Conservation (phyloP, 441 rosid genomes). For the Manihot esculenta region DNA sequence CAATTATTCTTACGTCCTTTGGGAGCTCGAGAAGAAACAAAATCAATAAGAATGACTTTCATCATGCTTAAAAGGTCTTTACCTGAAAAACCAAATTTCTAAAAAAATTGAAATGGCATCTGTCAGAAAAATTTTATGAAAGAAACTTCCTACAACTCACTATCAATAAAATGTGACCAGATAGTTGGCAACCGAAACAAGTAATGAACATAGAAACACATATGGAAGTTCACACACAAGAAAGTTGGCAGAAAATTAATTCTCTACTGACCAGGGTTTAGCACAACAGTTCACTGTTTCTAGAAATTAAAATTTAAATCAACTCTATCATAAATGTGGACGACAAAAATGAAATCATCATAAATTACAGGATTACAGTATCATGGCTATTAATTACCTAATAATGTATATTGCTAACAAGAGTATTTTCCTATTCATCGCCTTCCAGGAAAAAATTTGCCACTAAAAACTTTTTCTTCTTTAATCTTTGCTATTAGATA, state of each 20-base stretch:
- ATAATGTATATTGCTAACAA: neutral
- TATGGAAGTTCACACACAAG: no score
- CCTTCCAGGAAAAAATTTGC: neutral
- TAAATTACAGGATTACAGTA: no score
- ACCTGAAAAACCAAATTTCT: neutral
- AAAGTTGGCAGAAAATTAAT: no score
- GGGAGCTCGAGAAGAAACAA: neutral
- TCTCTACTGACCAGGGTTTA: no score
- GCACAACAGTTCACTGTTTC: no score
- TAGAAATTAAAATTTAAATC: no score
- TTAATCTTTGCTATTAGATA: neutral
- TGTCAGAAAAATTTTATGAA: neutral
- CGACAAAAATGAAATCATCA: no score
- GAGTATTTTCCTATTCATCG: neutral
- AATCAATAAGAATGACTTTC: neutral
- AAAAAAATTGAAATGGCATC: neutral
- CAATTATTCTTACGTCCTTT: no score
- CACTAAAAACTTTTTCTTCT: neutral
- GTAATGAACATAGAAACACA: neutral
- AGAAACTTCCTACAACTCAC: neutral
- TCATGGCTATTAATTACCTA: no score
- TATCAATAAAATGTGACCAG: neutral
- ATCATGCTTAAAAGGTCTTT: neutral
- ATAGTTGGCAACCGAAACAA: neutral
- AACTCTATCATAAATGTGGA: no score